Evolutionary conservation across 352 stramenopile species (phyloP), one percentile per base, ranked within the genome.

Genomic region (Globisporangium nodosum): DNA sequence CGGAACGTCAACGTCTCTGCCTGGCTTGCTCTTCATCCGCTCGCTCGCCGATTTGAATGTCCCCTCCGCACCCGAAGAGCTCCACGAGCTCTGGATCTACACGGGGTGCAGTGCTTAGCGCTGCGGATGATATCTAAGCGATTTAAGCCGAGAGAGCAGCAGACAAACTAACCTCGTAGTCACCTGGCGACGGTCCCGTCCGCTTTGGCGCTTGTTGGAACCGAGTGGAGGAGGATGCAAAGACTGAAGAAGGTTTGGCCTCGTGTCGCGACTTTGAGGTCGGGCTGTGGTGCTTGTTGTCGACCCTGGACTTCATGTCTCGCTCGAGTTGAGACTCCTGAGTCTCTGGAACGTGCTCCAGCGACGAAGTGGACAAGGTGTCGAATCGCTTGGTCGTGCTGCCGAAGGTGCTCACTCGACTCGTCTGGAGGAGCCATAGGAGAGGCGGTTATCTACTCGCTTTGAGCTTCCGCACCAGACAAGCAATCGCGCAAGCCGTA

Each of bases 351-450:
- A 35, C 64, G 31, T 54, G 30, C 15, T 58, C 54, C 43, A 24
- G 7, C 1, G 42, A 39, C 2, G 60, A 60, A 1, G 63, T 66
- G 2, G 73, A 70, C 39, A 86, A 49, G 15, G 73, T 72, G 42
- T 90, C 82, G 60, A 92, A 92, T 7, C 82, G 76, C 54, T 83
- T 88, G n/a, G 78, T 81, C 4, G 82, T 92, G 35, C 73, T 87
- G 4, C 82, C 82, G 47, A 92, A 90, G 15, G 80, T 85, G 30
- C 74, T 73, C 13, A 89, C 74, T 16, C 79, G 72, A 58, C 82
- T 88, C 33, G 69, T 76, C 82, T 92, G 0, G 11, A 37, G 8
- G 3, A 52, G 55, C 21, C 1, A 60, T 47, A 15, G 11, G 1
- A 5, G n/a, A 20, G 3, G 0, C 5, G 8, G 20, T 16, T n/a